phyloP scores from a whole-genome alignment of 2,329 filamentous ascomycete species.

The Penicillium sp. region DNA sequence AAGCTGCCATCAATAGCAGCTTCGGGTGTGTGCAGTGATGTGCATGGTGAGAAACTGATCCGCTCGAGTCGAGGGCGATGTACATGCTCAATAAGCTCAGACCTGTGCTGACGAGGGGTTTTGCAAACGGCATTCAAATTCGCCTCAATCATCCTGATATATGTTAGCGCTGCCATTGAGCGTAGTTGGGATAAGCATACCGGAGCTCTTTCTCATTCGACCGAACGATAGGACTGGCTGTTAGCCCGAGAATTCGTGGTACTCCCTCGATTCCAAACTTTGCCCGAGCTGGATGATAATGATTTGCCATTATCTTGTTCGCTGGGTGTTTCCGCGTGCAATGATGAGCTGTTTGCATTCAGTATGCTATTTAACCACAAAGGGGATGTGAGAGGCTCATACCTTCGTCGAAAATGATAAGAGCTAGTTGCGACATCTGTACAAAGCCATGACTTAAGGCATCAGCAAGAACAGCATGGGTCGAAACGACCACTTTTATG shows the following conservation, averaged over 20 bases:
- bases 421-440: slow-evolving; percentile 53
- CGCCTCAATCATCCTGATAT: slow-evolving; percentile 53
- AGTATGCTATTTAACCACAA: too few species aligned
- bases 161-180: too few species aligned
- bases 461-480: slow-evolving; percentile 67
- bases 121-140: slow-evolving; percentile 65
- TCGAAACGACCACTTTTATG: slow-evolving; percentile 68
- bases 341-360: slow-evolving; percentile 56
- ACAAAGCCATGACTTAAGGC: slow-evolving; percentile 71
- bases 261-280: slow-evolving; percentile 29
- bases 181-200: too few species aligned
- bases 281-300: slow-evolving; percentile 53
- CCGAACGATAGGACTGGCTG: slow-evolving; percentile 68
- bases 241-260: slow-evolving; percentile 70
- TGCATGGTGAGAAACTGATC: slow-evolving; percentile 17
- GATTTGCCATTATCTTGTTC: slow-evolving; percentile 64
- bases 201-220: slow-evolving; percentile 52
- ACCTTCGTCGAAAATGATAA: slow-evolving; percentile 84
- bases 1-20: slow-evolving; percentile 1
- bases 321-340: slow-evolving; percentile 60
- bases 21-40: too few species aligned
- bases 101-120: slow-evolving; percentile 62
- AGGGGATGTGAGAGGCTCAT: slow-evolving; percentile 19
- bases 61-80: slow-evolving; percentile 53
- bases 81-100: slow-evolving; percentile 62